Evolutionary conservation across 1,139 yeast genomes (phyloP).

Genomic region (Kodamaea ohmeri): DNA sequence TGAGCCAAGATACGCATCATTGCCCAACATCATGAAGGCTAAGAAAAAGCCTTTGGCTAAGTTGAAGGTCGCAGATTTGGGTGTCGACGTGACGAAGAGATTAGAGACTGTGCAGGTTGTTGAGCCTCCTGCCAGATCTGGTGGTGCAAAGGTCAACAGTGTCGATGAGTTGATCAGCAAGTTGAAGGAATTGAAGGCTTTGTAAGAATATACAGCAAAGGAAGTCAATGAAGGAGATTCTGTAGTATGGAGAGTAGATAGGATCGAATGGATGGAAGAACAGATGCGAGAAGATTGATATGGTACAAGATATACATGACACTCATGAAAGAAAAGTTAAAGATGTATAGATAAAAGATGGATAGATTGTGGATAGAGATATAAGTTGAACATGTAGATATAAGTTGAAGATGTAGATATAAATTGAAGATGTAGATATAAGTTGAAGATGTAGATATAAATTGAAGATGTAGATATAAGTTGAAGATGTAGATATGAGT

Average conservation of each 20-base stretch:
- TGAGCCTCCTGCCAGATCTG: constrained; percentile 80
- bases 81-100: constrained; percentile 61
- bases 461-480: no score
- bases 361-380: no score
- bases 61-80: constrained; percentile 67
- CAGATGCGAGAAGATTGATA: not conserved
- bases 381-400: no score
- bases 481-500: no score
- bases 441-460: no score
- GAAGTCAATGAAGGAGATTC: not conserved
- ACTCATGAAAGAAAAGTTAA: no score
- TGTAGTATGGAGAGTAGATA: not conserved
- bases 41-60: constrained; percentile 90
- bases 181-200: constrained; percentile 67
- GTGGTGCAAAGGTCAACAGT: constrained; percentile 74
- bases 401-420: no score
- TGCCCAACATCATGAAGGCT: constrained; percentile 97
- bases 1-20: constrained; percentile 89
- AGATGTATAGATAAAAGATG: no score
- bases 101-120: constrained; percentile 69
- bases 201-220: constrained; percentile 23
- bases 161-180: constrained; percentile 82
- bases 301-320: no score
- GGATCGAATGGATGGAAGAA: not conserved
- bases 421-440: no score